Base-by-base conservation (phyloP, 1,139 yeast species). In the Nakaseomyces nivariensis region DNA sequence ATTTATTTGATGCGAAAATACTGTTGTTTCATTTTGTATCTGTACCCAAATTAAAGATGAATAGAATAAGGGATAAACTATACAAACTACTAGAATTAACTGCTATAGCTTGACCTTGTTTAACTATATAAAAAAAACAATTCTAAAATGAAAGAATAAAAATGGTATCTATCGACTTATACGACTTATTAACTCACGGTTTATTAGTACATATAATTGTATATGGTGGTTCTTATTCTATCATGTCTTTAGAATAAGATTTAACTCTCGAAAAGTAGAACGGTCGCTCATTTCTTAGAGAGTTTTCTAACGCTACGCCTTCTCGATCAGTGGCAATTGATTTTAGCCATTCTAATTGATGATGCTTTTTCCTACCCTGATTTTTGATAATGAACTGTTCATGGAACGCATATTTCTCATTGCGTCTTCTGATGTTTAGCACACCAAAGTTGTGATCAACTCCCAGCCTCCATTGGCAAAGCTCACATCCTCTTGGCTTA, bases 201-300 rank as follows among this genome's bases (percentile, higher is more conserved):
- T n/a, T n/a, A n/a, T n/a, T n/a, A n/a, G n/a, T n/a, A n/a, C n/a
- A n/a, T n/a, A n/a, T n/a, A n/a, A n/a, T n/a, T n/a, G n/a, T n/a
- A n/a, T n/a, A n/a, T n/a, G n/a, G n/a, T n/a, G n/a, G n/a, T n/a
- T n/a, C n/a, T n/a, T n/a, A n/a, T n/a, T n/a, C n/a, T n/a, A n/a
- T n/a, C n/a, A n/a, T n/a, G n/a, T n/a, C n/a, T n/a, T 27, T 27
- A 32, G n/a, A 11, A 43, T 33, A 43, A 13, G 81, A 75, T 52
- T 69, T 73, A 0, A 82, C 88, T 49, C 83, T 69, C 59, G 82
- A 79, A 58, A 87, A 88, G 58, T 76, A 78, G 64, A 85, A 88
- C 10, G 89, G 81, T 59, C 82, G 83, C 61, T 88, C 96, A 59
- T 86, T 85, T 45, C 72, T 74, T 51, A 85, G 66, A 5, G 80